Evolutionary conservation across 2,329 filamentous ascomycete species (phyloP), one percentile per base, ranked within the genome.

Genomic region (Daldinia sp.): DNA sequence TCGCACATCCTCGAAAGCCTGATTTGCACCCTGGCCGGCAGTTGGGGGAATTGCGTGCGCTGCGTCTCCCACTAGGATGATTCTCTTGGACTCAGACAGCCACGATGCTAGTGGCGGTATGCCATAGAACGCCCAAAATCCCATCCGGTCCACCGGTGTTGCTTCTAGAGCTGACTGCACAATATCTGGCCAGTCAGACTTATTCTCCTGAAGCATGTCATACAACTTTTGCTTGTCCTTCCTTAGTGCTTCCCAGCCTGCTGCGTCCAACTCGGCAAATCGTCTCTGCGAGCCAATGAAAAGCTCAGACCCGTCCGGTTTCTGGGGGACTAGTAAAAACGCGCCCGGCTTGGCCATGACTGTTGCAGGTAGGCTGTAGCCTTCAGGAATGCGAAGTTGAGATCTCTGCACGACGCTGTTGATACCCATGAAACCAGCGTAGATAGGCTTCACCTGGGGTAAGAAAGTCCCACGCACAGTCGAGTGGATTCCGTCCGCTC

Each of bases 401-500:
- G 74, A 69, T 0, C 76, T 80, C 0, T 81, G 81, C 3, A 77
- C 74, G 23, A 85, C 77, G 7, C 79, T 82, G 10, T 79, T 76
- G 75, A 84, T 82, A 39, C 84, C 84, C 0, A 82, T 84, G 72
- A 87, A 89, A 1, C 69, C 67, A 10, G 65, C 61, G 50, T 69
- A 69, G 0, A 77, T 79, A 1, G 88, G 84, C 37, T 81, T 74
- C 0, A 86, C 71, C 0, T 82, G 80, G 0, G 86, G 84, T 51
- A 84, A 80, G 0, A 90, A 77, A 46, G 87, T 83, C 3, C 78
- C 80, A 2, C 87, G 82, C 0, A 89, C 85, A 0, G 78, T 80
- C 0, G 87, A 89, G 73, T 89, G 86, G 56, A 90, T 89, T 0
- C 88, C 88, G 65, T 90, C 88, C 0, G 86, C 85, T 0, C 87